Base-by-base conservation (phyloP, 768 basidiomycete species). In the Tephrocybe sp. region DNA sequence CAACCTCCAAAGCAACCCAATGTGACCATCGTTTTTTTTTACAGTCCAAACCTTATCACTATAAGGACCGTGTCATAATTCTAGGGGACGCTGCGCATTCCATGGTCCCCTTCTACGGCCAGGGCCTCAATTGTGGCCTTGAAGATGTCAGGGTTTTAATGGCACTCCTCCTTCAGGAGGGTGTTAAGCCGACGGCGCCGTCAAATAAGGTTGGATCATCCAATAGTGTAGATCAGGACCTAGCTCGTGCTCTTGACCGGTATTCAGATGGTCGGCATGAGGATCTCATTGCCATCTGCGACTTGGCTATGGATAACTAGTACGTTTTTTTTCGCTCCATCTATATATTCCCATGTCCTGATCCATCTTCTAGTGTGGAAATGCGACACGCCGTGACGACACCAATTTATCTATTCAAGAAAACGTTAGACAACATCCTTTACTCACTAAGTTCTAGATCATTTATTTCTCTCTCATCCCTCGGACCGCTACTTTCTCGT, bases 71-170 rank as follows among this genome's bases (percentile, higher is more conserved):
- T 58, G 91, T 76, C 54, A 77, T 98, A 31, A 79, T 98, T 47
- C 70, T 99, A 42, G 95, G 95, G 47, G 95, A 99, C 68, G 88
- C 95, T 33, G 91, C 93, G 10, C 95, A 99, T 68, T 88, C 92
- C 36, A 97, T 98, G 94, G 94, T 94, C n/a, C 94, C 95, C 54
- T 94, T 94, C 72, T 94, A 89, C 65, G 90, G 95, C 36, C 95
- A 99, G 76, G 95, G 95, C 34, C 78, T 98, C 58, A 99, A 99
- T 64, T 97, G 94, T 63, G 95, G 95, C 13, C 79, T 99, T 45
- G 95, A 99, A 70, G 95, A 99, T 67, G 94, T 98, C 59, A 83
- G 97, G 57, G 82, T 98, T 45, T 77, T 99, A 56, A 80, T 84
- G 51, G 76, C 81, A 24, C 70, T 94, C 48, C 75, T 97, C 60